A percentile compares a stretch with the other conserved stretches of the same genome.
Evolutionary conservation across 2,329 filamentous ascomycete species (phyloP).

Genomic region (Stachybotrys echinatus): DNA sequence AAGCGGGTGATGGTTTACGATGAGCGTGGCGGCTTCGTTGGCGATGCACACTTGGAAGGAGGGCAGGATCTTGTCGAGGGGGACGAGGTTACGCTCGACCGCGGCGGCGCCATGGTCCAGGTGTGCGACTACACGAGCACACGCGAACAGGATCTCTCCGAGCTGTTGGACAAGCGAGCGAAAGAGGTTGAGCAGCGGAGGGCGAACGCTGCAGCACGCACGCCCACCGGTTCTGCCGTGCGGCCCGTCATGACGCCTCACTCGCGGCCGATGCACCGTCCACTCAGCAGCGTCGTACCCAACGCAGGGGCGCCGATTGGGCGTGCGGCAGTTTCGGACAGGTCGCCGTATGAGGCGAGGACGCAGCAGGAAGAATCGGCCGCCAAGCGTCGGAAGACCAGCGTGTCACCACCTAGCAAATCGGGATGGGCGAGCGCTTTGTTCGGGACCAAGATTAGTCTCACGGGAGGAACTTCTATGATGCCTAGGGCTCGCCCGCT

Average conservation of each 20-base stretch:
- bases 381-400: conserved; percentile 20
- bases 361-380: conserved; percentile 13
- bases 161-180: conserved; percentile 64
- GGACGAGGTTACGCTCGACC: conserved; percentile 75
- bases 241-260: conserved; percentile 19
- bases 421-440: conserved; percentile 25
- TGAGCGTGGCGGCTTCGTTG: conserved; percentile 71
- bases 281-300: conserved; percentile 33
- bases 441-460: conserved; percentile 26
- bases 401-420: conserved; percentile 26
- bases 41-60: conserved; percentile 76
- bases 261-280: conserved; percentile 34
- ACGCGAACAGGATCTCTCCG: conserved; percentile 71
- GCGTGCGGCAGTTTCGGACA: conserved; percentile 23
- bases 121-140: conserved; percentile 70
- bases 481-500: conserved; percentile 10
- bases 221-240: conserved; percentile 4
- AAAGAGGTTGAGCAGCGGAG: conserved; percentile 50
- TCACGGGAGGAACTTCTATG: conserved; percentile 17
- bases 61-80: conserved; percentile 68
- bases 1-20: conserved; percentile 88
- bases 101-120: conserved; percentile 70
- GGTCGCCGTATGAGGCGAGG: conserved; percentile 28
- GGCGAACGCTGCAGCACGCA: conserved; percentile 35
- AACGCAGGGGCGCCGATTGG: conserved; percentile 21